Evolutionary conservation across 1,284 basidiomycete genomes (phyloP).

Genomic region (Omphalotus olearius): DNA sequence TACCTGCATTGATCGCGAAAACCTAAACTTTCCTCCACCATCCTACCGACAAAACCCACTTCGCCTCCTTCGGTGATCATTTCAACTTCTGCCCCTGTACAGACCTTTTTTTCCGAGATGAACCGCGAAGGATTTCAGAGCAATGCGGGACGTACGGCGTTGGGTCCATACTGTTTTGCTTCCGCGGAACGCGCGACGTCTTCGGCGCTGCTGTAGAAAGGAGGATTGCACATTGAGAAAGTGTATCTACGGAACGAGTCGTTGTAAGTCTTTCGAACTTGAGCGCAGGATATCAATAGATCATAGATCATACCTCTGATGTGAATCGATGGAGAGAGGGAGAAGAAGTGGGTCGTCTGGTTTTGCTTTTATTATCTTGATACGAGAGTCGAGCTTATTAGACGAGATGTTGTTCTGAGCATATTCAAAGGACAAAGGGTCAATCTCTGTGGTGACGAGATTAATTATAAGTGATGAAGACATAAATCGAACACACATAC

Average conservation of each 20-base stretch:
- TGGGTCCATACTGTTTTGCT: constrained; percentile 59
- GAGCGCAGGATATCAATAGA: neutral
- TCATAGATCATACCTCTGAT: constrained; percentile 17
- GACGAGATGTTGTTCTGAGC: constrained; percentile 51
- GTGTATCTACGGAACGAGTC: constrained; percentile 35
- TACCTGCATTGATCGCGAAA: constrained; percentile 50
- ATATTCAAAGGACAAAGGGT: constrained; percentile 50
- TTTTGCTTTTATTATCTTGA: constrained; percentile 41
- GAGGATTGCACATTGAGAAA: constrained; percentile 94
- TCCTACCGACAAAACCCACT: constrained; percentile 67
- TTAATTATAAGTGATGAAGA: too few species aligned
- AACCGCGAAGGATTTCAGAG: neutral
- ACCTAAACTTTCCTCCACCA: constrained; percentile 71
- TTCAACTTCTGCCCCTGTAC: constrained; percentile 80
- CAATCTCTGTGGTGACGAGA: constrained; percentile 51
- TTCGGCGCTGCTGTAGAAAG: constrained; percentile 76
- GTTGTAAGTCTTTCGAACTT: too few species aligned
- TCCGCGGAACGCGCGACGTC: constrained; percentile 63
- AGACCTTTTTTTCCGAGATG: constrained; percentile 43
- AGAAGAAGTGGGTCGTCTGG: constrained; percentile 45
- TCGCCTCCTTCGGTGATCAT: constrained; percentile 90
- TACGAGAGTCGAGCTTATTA: constrained; percentile 50
- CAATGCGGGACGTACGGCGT: constrained; percentile 48
- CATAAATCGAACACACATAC: constrained; percentile 32
- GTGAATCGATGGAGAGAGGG: constrained; percentile 30